These are phyloP conservation scores for Biscutella laevigata DNA, from an alignment of 441 rosid genomes.

Conservation along the genomic window DNA sequence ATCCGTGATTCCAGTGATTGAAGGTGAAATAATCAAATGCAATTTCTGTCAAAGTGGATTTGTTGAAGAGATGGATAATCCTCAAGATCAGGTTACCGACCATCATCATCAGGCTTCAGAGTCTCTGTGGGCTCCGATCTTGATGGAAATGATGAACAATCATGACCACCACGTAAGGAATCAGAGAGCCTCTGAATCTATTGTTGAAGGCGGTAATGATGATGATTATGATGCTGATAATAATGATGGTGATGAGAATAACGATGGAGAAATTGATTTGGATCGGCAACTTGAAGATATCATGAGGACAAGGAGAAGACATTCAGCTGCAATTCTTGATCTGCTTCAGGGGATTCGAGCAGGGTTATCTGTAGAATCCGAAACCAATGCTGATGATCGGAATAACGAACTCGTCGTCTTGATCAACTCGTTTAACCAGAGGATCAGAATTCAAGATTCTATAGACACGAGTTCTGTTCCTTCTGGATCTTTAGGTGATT, in stretches of 20 bases:
- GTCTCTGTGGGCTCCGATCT: conserved; percentile 74
- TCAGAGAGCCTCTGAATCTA: conserved; percentile 26
- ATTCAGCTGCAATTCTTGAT: conserved; percentile 48
- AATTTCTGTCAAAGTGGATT: conserved; percentile 59
- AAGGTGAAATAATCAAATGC: conserved; percentile 50
- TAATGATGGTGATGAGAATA: conserved; percentile 16
- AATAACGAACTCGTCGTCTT: conserved; percentile 42
- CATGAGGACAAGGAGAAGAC: conserved; percentile 51
- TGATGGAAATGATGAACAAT: conserved; percentile 68
- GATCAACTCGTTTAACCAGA: conserved; percentile 62
- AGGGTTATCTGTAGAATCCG: conserved; percentile 43
- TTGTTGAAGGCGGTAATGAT: conserved; percentile 22
- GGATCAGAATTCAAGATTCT: conserved; percentile 55
- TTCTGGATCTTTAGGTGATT: conserved; percentile 51
- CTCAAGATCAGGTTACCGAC: conserved; percentile 34
- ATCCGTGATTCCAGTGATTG: conserved; percentile 51
- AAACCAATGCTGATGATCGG: conserved; percentile 33
- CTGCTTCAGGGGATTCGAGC: conserved; percentile 62
- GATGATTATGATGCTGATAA: background rate
- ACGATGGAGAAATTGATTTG: conserved; percentile 24
- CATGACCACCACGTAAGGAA: conserved; percentile 35
- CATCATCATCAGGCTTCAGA: conserved; percentile 18
- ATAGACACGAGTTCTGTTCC: conserved; percentile 29
- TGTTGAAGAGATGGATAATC: conserved; percentile 45
- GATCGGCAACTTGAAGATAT: conserved; percentile 49